Conservation (phyloP, 345 rosid genomes). For the Raphanus raphanistrum region DNA sequence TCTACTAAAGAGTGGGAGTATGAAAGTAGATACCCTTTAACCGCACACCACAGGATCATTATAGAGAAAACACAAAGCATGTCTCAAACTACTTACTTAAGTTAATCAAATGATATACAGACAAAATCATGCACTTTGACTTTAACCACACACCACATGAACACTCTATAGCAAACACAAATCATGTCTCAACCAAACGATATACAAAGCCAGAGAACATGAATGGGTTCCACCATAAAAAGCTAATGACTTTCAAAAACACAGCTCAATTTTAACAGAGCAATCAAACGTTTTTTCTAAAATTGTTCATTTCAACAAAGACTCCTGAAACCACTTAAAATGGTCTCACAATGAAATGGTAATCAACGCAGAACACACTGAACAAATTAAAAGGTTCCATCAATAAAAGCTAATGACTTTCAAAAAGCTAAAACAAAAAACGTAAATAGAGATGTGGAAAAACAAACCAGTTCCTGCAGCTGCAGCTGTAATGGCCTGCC, state of each 20-base stretch:
- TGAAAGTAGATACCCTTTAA: not conserved
- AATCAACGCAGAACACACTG: not conserved
- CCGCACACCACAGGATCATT: not conserved
- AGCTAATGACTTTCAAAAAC: not conserved
- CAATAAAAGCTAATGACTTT: too few species aligned
- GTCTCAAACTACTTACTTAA: constrained; percentile 2
- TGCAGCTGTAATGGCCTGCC: constrained; percentile 96
- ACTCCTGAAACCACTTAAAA: not conserved
- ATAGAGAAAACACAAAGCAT: constrained; percentile 8
- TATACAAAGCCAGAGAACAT: not conserved
- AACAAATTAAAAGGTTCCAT: not conserved
- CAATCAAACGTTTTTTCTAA: not conserved
- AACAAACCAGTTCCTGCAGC: constrained; percentile 91
- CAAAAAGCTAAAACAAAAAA: too few species aligned
- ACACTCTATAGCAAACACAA: constrained; percentile 7
- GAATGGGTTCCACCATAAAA: not conserved
- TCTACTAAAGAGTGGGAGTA: not conserved
- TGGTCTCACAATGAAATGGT: not conserved
- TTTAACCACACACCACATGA: not conserved
- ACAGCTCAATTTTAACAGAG: not conserved
- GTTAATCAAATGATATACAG: not conserved
- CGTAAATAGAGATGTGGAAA: not conserved
- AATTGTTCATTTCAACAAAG: not conserved
- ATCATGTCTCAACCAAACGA: not conserved
- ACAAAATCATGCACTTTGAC: not conserved